Base-by-base conservation (phyloP, 2,329 filamentous ascomycete genomes). In the Lasiodiplodia gonubiensis region DNA sequence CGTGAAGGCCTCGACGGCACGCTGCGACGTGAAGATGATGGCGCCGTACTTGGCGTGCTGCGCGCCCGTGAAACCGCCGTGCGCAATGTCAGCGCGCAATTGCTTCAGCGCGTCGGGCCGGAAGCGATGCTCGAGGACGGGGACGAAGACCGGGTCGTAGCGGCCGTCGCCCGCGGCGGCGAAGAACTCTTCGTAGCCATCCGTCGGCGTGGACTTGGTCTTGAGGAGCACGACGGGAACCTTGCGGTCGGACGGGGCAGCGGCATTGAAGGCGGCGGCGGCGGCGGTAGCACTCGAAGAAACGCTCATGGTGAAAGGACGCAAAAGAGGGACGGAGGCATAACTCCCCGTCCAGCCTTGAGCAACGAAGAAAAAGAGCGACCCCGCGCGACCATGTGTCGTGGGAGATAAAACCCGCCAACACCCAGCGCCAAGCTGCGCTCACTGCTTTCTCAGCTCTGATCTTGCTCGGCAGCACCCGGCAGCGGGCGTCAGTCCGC, bases 21-120 rank as follows among this genome's bases (percentile, higher is more conserved):
- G 86, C 76, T 95, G 92, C 8, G 91, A 94, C 1, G 92, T 95
- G 75, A 95, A 94, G 60, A 95, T 89, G 68, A 94, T 80, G n/a
- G 91, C 92, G 5, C 91, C 91, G 74, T 92, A 94, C 16, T 80
- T 75, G 65, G 78, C 77, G 16, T 73, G 74, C 5, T 21, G 57
- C n/a, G 63, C 25, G 33, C 71, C 69, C 16, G 73, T 74, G 68
- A 84, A 80, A 30, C 78, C 80, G 53, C 80, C 79, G 51, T 73
- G 74, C 69, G 76, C 74, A 25, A 94, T 82, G 18, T 88, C 74
- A 3, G 77, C 73, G 35, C 81, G 81, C 25, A 93, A 79, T 52
- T 79, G 78, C 33, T 79, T 75, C 72, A 92, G 79, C 1, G 89
- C 87, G 27, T 84, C 80, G 35, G 88, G 84, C 68, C 87, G 82